Evolutionary conservation across 2,329 filamentous ascomycete species (phyloP), one percentile per base, ranked within the genome.

Genomic region (Metarhizium robertsii): DNA sequence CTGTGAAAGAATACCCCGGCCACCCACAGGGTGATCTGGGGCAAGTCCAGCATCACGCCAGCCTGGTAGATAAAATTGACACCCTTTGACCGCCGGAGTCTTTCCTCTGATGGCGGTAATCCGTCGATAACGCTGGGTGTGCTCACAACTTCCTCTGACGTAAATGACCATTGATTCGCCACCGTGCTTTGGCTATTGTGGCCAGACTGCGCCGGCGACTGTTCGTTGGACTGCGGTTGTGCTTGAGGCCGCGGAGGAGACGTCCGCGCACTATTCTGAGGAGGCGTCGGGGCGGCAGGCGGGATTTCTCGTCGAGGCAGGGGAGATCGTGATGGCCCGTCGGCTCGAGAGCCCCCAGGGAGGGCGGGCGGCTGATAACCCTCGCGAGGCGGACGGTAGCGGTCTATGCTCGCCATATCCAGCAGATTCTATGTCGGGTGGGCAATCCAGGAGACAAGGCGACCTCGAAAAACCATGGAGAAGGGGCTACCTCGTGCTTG

Each of bases 51-150:
- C 75, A 96, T 85, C 61, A 95, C 90, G 60, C 92, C 94, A 48
- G 92, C 90, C 70, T 96, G 92, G 60, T 90, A 86, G 65, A 99
- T 95, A 73, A 99, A 99, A 70, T 96, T 95, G 67, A 96, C 87
- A 50, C 94, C 92, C 70, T 97, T 97, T 58, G 88, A 87, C 55
- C 94, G 84, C 57, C 88, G 79, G 61, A 87, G 79, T 59, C 90
- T 80, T 73, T 97, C 94, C 66, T 94, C 86, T 34, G 85, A 81
- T 3, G 85, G 79, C 8, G 83, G 70, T 67, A 97, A 82, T 25
- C 92, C 92, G 62, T 96, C 89, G 14, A 91, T 72, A 57, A 95
- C 85, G 53, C 90, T 94, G 0, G 94, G 94, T 6, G 90, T 88
- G 66, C 87, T 88, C 53, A 83, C 74, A 30, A 95, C 80, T 72